Base-by-base conservation (phyloP, 176 grass and related monocot genomes). In the Carex parvula region DNA sequence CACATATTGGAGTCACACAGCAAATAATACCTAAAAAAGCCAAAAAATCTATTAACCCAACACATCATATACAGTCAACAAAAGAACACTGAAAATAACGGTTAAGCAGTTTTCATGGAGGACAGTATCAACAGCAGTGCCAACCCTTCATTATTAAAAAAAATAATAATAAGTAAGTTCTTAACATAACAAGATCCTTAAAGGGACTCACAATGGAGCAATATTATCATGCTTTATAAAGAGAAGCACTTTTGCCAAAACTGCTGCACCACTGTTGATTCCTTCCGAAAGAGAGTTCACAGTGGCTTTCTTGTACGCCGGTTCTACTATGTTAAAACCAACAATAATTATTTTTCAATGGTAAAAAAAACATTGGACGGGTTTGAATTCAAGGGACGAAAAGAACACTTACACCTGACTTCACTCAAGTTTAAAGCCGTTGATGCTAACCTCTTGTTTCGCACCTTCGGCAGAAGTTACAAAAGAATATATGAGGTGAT, bases 151-250 rank as follows among this genome's bases (percentile, higher is more conserved):
- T 16, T 71, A 44, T 6, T 62, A 20, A 20, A 22, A 44, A 70
- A 71, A 44, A 20, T 10, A 44, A 20, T 0, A 39, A 39, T 4
- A 42, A 71, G 21, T 1, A 21, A 71, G 7, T 67, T 71, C 18
- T 75, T 22, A 33, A 56, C n/a, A 78, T 33, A 57, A 57, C 15
- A 56, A 56, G 21, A 56, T 57, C 52, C 11, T 56, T 56, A 57
- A 44, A 60, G 63, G 6, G 78, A 93, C 95, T 90, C 84, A 98
- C 95, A 98, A 73, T 50, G 95, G 95, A 83, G 92, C 85, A 89
- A 91, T 79, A 80, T 91, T 87, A 18, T 94, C 92, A 21, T 94
- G 89, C 39, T 83, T 94, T 85, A 98, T 88, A 39, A 89, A 93
- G 78, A 89, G 89, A 83, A 98, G 37, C 39, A 94, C 86, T 87